Evolutionary conservation across 805 yeast species (phyloP).

Genomic region (Kodamaea kaohsiungensis): DNA sequence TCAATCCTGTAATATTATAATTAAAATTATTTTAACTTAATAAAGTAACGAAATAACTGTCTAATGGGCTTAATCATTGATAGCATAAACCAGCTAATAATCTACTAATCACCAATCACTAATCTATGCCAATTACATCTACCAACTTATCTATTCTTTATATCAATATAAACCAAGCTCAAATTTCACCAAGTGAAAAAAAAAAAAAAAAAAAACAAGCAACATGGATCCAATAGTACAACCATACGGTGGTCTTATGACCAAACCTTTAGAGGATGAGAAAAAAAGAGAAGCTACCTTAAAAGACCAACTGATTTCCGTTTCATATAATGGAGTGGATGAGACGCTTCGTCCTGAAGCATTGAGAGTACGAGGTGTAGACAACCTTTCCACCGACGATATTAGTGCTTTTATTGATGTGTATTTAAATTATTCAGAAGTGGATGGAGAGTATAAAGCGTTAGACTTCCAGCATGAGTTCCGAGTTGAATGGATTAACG

Average conservation of each 20-base stretch:
- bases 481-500: slow-evolving; percentile 67
- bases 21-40: no score
- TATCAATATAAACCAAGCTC: neutral
- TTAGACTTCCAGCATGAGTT: slow-evolving; percentile 35
- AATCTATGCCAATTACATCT: no score
- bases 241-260: slow-evolving; percentile 44
- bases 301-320: slow-evolving; percentile 34
- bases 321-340: slow-evolving; percentile 29
- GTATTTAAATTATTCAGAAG: slow-evolving; percentile 37
- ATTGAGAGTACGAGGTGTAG: slow-evolving; percentile 59
- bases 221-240: slow-evolving; percentile 4
- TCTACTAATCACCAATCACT: no score
- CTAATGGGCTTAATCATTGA: no score
- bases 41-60: no score
- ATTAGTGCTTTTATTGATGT: slow-evolving; percentile 56
- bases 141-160: no score
- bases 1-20: no score
- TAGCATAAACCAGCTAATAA: no score
- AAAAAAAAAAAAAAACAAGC: neutral
- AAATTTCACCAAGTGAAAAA: neutral
- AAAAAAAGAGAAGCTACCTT: slow-evolving; percentile 31
- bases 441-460: slow-evolving; percentile 14
- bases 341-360: slow-evolving; percentile 48
- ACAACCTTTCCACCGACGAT: slow-evolving; percentile 59
- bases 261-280: slow-evolving; percentile 41